Evolutionary conservation across 305 asterid genomes (phyloP).

Genomic region (Solanum hybrid): DNA sequence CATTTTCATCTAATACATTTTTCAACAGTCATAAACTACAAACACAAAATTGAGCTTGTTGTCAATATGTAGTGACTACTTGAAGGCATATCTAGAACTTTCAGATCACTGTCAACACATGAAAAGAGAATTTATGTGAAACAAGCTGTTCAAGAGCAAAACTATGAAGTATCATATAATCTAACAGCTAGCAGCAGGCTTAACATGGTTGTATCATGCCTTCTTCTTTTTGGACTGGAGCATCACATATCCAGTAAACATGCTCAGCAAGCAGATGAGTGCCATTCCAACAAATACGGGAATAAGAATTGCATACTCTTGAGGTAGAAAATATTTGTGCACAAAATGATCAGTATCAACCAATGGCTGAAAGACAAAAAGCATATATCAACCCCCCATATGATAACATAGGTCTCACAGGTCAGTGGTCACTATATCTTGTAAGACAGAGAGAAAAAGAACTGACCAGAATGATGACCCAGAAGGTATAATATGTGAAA

Average conservation of each 20-base stretch:
- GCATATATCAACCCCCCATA: background rate
- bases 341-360: slow-evolving; percentile 85
- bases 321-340: slow-evolving; percentile 88
- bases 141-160: background rate
- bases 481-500: slow-evolving; percentile 86
- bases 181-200: background rate
- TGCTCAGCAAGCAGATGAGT: slow-evolving; percentile 55
- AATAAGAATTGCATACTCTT: slow-evolving; percentile 74
- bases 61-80: background rate
- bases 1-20: background rate
- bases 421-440: background rate
- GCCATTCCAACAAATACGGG: slow-evolving; percentile 63
- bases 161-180: background rate
- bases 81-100: background rate
- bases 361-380: slow-evolving; percentile 59
- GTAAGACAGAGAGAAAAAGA: background rate
- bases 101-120: background rate
- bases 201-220: slow-evolving; percentile 25
- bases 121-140: background rate
- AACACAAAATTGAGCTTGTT: background rate
- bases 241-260: slow-evolving; percentile 78
- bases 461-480: slow-evolving; percentile 92
- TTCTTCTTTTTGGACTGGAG: slow-evolving; percentile 79
- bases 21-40: background rate
- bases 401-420: background rate